These are phyloP conservation scores for Nothopassalora personata DNA, from an alignment of 2,329 filamentous ascomycete genomes.

Conservation along the genomic window DNA sequence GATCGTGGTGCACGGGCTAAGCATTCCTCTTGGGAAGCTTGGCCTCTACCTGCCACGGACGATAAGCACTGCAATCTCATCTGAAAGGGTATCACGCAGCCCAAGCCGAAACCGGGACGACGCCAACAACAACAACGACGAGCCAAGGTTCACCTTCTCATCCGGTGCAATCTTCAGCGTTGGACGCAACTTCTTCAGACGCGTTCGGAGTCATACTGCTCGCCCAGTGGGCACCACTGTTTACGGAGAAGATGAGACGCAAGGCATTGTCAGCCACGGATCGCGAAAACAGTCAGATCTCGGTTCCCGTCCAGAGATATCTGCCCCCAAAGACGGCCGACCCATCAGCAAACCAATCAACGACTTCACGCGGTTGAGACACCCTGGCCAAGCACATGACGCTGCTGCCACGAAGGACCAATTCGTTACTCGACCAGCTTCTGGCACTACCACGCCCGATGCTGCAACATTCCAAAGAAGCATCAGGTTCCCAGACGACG, in stretches of 20 bases:
- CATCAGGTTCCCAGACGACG: slow-evolving; percentile 30
- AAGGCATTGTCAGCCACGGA: slow-evolving; percentile 2
- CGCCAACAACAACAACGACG: neutral
- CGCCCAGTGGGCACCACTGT: slow-evolving; percentile 1
- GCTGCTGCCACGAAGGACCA: neutral
- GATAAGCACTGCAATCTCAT: slow-evolving; percentile 51
- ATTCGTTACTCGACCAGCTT: neutral
- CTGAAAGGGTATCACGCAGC: slow-evolving; percentile 29
- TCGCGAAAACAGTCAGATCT: neutral
- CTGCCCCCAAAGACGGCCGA: slow-evolving; percentile 14
- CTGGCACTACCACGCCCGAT: slow-evolving; percentile 8
- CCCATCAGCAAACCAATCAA: slow-evolving; percentile 19
- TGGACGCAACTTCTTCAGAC: slow-evolving; percentile 2
- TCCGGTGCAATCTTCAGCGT: neutral
- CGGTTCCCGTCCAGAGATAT: slow-evolving; percentile 14
- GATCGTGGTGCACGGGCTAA: slow-evolving; percentile 78
- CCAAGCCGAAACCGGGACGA: slow-evolving; percentile 11
- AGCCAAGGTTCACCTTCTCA: neutral
- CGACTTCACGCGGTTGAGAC: no score
- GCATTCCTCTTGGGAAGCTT: slow-evolving; percentile 69
- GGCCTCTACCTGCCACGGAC: slow-evolving; percentile 58
- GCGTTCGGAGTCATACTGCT: slow-evolving; percentile 1
- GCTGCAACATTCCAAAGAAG: slow-evolving; percentile 23
- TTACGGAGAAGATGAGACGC: slow-evolving; percentile 31
- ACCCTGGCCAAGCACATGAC: neutral